Evolutionary conservation across 202 grass and related monocot species (phyloP).

Genomic region (Bolboschoenoplectus hybrid): DNA sequence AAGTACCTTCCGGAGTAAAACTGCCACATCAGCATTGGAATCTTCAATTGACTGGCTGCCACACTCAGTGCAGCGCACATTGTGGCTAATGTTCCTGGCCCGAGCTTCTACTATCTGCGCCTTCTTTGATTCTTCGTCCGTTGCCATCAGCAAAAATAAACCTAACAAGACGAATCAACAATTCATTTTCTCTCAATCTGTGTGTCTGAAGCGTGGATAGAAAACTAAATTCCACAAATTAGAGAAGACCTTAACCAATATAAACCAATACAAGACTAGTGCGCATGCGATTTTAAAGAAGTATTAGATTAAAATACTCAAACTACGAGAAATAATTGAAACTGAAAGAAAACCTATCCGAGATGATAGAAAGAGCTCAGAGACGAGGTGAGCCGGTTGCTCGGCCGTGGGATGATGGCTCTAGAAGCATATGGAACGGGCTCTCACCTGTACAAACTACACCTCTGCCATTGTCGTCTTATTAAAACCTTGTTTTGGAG

Average conservation of each 20-base stretch:
- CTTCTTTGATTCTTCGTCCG: slow-evolving; percentile 73
- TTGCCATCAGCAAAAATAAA: slow-evolving; percentile 52
- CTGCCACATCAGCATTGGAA: slow-evolving; percentile 91
- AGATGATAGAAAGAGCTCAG: not conserved
- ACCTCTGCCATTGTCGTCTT: not conserved
- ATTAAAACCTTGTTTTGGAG: not conserved
- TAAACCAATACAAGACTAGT: not conserved
- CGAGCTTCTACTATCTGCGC: slow-evolving; percentile 65
- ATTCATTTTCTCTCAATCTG: not conserved
- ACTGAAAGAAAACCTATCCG: not conserved
- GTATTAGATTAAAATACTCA: not conserved
- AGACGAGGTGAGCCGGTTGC: not conserved
- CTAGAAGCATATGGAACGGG: not conserved
- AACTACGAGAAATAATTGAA: not conserved
- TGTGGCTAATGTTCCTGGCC: slow-evolving; percentile 88
- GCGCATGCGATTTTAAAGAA: not conserved
- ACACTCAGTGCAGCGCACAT: slow-evolving; percentile 93
- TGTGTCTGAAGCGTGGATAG: not conserved
- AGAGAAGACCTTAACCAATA: not conserved
- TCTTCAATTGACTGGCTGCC: slow-evolving; percentile 99
- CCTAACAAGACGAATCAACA: not conserved
- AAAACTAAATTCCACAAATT: not conserved
- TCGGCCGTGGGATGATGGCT: not conserved
- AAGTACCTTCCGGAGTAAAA: slow-evolving; percentile 87
- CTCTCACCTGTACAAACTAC: not conserved